Evolutionary conservation across 306 rosid genomes (phyloP).

Genomic region (Trichosanthes truncata): DNA sequence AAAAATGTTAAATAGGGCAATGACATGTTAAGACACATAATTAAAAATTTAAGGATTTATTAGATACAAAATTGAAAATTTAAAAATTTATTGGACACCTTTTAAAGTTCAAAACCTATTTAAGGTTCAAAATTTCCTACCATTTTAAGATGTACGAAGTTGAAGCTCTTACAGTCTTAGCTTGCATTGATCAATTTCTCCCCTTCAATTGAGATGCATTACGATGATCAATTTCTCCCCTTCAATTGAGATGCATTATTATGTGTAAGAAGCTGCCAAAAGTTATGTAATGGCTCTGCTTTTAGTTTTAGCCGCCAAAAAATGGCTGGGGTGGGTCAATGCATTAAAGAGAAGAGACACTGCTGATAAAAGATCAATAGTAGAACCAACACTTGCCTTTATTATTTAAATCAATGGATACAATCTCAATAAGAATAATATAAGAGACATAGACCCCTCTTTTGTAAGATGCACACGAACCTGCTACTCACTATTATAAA

Average conservation of each 20-base stretch:
- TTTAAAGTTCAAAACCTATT: too few species aligned
- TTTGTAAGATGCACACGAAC: background rate
- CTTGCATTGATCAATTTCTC: background rate
- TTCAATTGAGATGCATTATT: too few species aligned
- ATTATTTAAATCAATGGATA: constrained; percentile 10
- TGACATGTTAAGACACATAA: too few species aligned
- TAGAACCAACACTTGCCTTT: background rate
- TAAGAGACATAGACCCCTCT: constrained; percentile 2
- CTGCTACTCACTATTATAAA: background rate
- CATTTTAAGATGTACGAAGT: background rate
- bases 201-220: background rate
- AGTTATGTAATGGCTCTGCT: background rate
- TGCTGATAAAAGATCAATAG: too few species aligned
- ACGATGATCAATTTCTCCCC: background rate
- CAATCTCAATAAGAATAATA: constrained; percentile 4
- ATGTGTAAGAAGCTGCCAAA: too few species aligned
- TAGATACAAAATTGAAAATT: too few species aligned
- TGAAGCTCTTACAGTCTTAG: background rate
- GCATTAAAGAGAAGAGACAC: background rate
- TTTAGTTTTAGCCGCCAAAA: background rate
- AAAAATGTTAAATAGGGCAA: too few species aligned
- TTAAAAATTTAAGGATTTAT: too few species aligned
- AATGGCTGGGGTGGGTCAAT: background rate
- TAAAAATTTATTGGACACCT: too few species aligned
- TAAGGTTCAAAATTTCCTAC: too few species aligned